Percentiles rank a stretch among this genome's conserved stretches.
These are phyloP conservation scores for Teratosphaeria nubilosa DNA, from an alignment of 2,329 filamentous ascomycete species.

Conservation along the genomic window DNA sequence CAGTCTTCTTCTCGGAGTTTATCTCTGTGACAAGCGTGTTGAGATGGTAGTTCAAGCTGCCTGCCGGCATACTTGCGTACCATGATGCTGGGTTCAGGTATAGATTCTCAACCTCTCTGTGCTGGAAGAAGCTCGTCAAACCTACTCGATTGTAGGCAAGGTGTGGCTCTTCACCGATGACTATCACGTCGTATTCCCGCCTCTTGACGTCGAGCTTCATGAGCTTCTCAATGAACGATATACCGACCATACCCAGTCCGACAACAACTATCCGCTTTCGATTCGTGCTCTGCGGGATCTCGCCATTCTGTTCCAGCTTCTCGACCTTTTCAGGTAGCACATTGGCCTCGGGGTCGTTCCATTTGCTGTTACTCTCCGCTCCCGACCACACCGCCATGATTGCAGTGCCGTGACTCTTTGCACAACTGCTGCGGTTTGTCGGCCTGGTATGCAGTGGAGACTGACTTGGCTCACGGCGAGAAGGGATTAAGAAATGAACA, in stretches of 20 bases:
- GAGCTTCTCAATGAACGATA: constrained; percentile 62
- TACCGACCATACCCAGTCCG: constrained; percentile 73
- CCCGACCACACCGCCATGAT: neutral
- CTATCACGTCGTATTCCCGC: constrained; percentile 68
- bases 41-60: constrained; percentile 62
- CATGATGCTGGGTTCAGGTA: constrained; percentile 79
- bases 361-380: constrained; percentile 34
- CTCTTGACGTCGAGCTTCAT: constrained; percentile 70
- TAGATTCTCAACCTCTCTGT: constrained; percentile 74
- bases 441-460: neutral
- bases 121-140: constrained; percentile 79
- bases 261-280: constrained; percentile 70
- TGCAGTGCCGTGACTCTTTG: neutral
- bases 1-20: constrained; percentile 51
- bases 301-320: constrained; percentile 22
- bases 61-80: constrained; percentile 58
- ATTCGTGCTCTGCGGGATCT: constrained; percentile 25
- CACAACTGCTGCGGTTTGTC: neutral
- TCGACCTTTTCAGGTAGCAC: constrained; percentile 35
- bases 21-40: constrained; percentile 66
- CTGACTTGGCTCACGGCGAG: neutral
- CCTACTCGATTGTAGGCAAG: constrained; percentile 87
- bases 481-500: neutral
- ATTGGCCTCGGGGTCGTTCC: constrained; percentile 38
- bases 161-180: constrained; percentile 81